Evolutionary conservation across 352 stramenopile genomes (phyloP), one percentile per base, ranked within the genome.

Genomic region (Salisapilia sapeloensis): DNA sequence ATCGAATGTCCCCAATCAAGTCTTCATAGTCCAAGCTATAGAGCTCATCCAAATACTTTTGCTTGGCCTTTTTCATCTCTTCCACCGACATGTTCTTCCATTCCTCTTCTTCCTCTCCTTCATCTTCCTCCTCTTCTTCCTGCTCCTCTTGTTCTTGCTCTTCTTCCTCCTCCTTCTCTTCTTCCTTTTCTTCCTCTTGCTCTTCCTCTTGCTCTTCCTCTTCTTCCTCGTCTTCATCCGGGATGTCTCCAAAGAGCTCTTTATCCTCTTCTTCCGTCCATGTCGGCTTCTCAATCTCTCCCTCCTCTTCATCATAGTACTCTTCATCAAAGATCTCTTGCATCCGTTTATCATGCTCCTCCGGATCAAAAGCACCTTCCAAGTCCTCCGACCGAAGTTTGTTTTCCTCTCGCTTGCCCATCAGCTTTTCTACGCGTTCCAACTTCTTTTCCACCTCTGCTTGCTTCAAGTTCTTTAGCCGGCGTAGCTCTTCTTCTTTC

Each of bases 11-110:
- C 14, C 84, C 94, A 43, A 99, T 96, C 25, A 99, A 78, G 46
- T 99, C 94, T 56, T 99, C 95, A 48, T 99, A 99, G 56, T 99
- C 95, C 16, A 99, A 63, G 27, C 93, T 84, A 55, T 99, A 98
- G 6, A 98, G 58, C 44, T 98, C 93, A 31, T 98, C 87, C 38
- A 96, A 56, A 41, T 95, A 87, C 44, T 96, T 87, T 38, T 93
- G 55, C 56, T 93, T 84, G 46, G 90, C 90, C 16, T 44, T 50
- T 38, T 79, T 33, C 29, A 86, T 67, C 38, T 92, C 56, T 16
- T 60, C 49, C 0, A 39, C 38, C 8, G 52, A 75, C 64, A 85
- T 65, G 23, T 57, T 58, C 42, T 64, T 59, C 8, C 34, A 22
- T 17, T 38, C 38, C 41, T 66, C 19, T 47, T 61, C 59, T 51